A percentile compares a stretch with the other conserved stretches of the same genome.
These are phyloP conservation scores for Teunomyces pallodes DNA, from an alignment of 805 yeast species.

Conservation along the genomic window DNA sequence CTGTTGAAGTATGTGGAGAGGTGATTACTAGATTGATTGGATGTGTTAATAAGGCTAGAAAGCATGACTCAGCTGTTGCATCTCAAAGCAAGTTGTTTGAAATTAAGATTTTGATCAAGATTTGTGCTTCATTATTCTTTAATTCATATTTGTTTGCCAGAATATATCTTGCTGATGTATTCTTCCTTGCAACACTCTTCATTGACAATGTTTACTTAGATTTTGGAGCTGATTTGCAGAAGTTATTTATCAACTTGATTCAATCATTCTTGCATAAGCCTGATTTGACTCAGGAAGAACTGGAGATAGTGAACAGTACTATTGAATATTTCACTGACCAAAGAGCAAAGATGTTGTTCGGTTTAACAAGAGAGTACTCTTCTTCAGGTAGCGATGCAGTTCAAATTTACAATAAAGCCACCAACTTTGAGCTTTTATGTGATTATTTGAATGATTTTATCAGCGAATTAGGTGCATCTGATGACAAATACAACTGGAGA, in stretches of 20 bases:
- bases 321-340: constrained; percentile 54
- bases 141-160: constrained; percentile 63
- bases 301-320: constrained; percentile 44
- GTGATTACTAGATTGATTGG: constrained; percentile 56
- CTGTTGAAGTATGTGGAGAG: constrained; percentile 68
- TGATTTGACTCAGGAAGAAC: constrained; percentile 39
- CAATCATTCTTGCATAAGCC: constrained; percentile 66
- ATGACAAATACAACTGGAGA: constrained; percentile 54
- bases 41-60: constrained; percentile 51
- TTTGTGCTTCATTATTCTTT: constrained; percentile 65
- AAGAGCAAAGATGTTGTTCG: constrained; percentile 65
- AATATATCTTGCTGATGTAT: constrained; percentile 66
- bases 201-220: constrained; percentile 52
- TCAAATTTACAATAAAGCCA: constrained; percentile 39
- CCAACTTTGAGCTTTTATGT: constrained; percentile 58
- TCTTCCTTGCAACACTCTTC: constrained; percentile 62
- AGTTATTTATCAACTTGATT: constrained; percentile 60
- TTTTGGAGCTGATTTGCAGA: constrained; percentile 60
- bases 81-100: constrained; percentile 61
- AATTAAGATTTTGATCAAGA: constrained; percentile 61
- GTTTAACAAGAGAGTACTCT: constrained; percentile 52
- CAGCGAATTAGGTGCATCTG: constrained; percentile 44
- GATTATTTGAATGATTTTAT: constrained; percentile 53
- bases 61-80: constrained; percentile 37
- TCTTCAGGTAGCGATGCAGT: constrained; percentile 28